Evolutionary conservation across 345 rosid species (phyloP).

Genomic region (Sapria himalayana): DNA sequence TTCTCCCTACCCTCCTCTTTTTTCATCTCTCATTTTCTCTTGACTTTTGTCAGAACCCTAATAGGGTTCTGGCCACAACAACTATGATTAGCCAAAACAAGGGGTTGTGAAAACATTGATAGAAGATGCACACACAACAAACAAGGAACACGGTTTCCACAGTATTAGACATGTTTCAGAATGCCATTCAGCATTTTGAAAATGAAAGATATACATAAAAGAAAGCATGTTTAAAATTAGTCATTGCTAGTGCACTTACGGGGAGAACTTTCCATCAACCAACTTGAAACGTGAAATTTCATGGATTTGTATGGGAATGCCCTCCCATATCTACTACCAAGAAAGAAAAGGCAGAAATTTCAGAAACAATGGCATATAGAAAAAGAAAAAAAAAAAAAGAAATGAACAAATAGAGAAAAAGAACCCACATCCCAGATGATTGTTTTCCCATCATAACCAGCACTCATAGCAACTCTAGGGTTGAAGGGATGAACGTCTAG

Average conservation of each 20-base stretch:
- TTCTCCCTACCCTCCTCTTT: too few species aligned
- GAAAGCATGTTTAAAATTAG: neutral
- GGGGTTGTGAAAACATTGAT: neutral
- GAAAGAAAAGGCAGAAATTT: conserved; percentile 12
- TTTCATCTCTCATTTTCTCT: too few species aligned
- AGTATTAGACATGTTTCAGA: conserved; percentile 1
- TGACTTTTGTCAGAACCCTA: too few species aligned
- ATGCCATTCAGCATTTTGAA: neutral
- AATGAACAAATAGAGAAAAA: conserved; percentile 8
- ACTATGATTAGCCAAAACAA: conserved; percentile 4
- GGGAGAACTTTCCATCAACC: conserved; percentile 99
- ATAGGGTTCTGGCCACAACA: too few species aligned
- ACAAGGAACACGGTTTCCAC: conserved; percentile 6
- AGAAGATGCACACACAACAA: neutral
- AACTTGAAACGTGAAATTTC: conserved; percentile 79
- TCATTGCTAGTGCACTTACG: conserved; percentile 37
- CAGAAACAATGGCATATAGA: conserved; percentile 7
- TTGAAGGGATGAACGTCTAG: conserved; percentile 97
- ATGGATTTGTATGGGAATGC: conserved; percentile 67
- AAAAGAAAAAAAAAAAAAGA: conserved; percentile 8
- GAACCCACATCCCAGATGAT: conserved; percentile 98
- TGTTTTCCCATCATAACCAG: conserved; percentile 93
- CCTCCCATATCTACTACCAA: conserved; percentile 99
- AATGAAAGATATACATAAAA: conserved; percentile 4
- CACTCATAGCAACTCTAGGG: conserved; percentile 98